Conservation (phyloP, 2,329 filamentous ascomycete species). For the Botrytis porri region DNA sequence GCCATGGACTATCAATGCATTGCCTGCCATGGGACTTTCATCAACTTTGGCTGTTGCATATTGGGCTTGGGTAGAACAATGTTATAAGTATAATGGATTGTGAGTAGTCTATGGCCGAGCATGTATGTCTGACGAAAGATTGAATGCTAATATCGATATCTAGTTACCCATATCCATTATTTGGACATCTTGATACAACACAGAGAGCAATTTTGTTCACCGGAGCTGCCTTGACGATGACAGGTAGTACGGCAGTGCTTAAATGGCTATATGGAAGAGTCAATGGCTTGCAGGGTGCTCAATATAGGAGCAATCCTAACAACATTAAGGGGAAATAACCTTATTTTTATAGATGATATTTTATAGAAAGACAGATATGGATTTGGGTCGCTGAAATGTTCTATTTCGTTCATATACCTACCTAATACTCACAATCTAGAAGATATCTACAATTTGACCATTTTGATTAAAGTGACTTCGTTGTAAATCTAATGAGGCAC, state of each 20-base stretch:
- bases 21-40: slow-evolving; percentile 58
- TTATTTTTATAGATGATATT: neutral
- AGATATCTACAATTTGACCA: neutral
- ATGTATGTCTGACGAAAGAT: neutral
- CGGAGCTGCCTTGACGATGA: slow-evolving; percentile 68
- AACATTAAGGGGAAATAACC: slow-evolving; percentile 14
- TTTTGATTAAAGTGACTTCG: neutral
- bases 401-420: neutral
- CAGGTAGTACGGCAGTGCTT: slow-evolving; percentile 63
- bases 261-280: slow-evolving; percentile 67
- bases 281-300: slow-evolving; percentile 54
- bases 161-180: slow-evolving; percentile 85
- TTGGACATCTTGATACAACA: slow-evolving; percentile 61
- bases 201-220: slow-evolving; percentile 69
- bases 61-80: slow-evolving; percentile 76
- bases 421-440: neutral
- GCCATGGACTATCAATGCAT: slow-evolving; percentile 64
- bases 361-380: neutral
- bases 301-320: slow-evolving; percentile 32
- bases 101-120: slow-evolving; percentile 39
- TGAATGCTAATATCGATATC: slow-evolving; percentile 15
- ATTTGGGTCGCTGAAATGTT: neutral
- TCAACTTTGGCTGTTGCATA: slow-evolving; percentile 61
- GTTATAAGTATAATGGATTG: slow-evolving; percentile 65
- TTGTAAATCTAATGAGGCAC: neutral